A percentile compares a stretch with the other conserved stretches of the same genome.
Conservation (phyloP, 805 yeast genomes). For the Saccharomycopsis fermentans region DNA sequence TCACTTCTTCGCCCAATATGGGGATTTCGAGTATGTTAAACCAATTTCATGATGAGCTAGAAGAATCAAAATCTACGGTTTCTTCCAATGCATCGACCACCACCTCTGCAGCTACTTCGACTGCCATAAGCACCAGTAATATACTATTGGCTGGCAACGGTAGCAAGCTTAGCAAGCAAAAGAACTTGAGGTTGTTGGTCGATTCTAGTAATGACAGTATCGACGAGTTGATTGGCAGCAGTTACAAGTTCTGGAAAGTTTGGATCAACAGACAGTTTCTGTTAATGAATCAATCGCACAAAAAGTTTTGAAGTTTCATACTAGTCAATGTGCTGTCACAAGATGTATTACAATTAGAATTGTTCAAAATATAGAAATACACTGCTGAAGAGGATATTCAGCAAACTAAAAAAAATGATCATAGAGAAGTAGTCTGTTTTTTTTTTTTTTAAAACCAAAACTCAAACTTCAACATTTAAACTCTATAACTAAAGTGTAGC, state of each 20-base stretch:
- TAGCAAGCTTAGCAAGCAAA: neutral
- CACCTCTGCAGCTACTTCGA: neutral
- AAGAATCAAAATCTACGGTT: neutral
- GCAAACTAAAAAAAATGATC: neutral
- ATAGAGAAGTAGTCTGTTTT: too few species aligned
- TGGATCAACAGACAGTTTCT: slow-evolving; percentile 9
- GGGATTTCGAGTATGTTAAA: neutral
- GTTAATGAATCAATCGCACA: neutral
- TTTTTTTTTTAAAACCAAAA: too few species aligned
- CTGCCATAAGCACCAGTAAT: neutral
- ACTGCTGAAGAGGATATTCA: neutral
- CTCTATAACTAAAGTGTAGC: too few species aligned
- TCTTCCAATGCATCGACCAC: neutral
- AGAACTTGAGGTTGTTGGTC: slow-evolving; percentile 11
- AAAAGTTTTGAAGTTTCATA: neutral
- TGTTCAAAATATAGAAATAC: neutral
- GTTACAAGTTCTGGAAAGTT: slow-evolving; percentile 14
- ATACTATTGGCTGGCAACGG: neutral
- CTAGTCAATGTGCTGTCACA: too few species aligned
- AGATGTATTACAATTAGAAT: neutral
- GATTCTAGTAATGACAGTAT: slow-evolving; percentile 16
- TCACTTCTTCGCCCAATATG: neutral
- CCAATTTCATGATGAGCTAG: neutral
- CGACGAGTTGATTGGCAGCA: slow-evolving; percentile 12
- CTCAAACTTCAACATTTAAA: too few species aligned